Evolutionary conservation across 257 asterid genomes (phyloP), one percentile per base, ranked within the genome.

Genomic region (Jasminum sambac): DNA sequence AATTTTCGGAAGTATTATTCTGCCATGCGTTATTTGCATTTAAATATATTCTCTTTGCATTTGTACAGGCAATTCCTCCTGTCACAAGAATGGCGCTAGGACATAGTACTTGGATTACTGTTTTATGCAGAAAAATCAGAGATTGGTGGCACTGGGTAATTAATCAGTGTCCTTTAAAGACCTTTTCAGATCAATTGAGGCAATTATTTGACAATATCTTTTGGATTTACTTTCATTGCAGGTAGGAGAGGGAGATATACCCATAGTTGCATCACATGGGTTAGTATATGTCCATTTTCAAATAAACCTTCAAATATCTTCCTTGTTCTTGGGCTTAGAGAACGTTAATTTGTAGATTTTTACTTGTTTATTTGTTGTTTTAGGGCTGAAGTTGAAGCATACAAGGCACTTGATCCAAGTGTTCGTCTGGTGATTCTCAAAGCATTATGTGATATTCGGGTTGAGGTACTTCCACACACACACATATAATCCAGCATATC

Each of bases 131-230:
- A 79, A 95, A 95, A 81, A 77, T 95, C 81, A 81, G 96, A 73
- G 96, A 91, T 80, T 95, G 98, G 97, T 95, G 99, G 99, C 98
- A 87, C 72, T 89, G 97, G 99, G 99, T 95, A 95, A 83, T 75
- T 84, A 64, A 30, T 60, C 70, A 34, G 48, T 43, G 41, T 50
- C 16, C 66, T 67, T 65, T 57, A 74, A 44, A 60, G 23, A 17
- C 39, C 36, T 66, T 79, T 72, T 46, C 58, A 11, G 39, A 75
- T 41, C 30, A 60, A 64, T 74, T 11, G 66, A 39, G 36, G 64
- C 76, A 50, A 41, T 66, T 8, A 69, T 76, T 6, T 26, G 8
- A 42, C 46, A 42, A 6, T 8, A 67, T 40, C 37, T 74, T 34
- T 67, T 65, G 63, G 42, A 70, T 76, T 82, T 59, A 79, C 61